Percentiles rank a stretch among this genome's conserved stretches.
Conservation (phyloP, 805 yeast species). For the Jamesozyma piceae region DNA sequence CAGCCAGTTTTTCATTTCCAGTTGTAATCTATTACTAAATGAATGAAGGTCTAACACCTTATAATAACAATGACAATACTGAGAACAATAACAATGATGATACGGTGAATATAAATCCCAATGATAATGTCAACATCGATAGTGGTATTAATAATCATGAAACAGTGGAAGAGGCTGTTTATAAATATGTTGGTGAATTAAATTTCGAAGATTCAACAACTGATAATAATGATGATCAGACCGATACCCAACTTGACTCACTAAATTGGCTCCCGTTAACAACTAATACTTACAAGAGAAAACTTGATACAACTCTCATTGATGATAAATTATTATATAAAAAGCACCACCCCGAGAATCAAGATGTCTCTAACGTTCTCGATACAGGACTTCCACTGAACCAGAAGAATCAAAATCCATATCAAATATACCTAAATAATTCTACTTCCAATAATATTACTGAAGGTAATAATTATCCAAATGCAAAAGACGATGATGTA, state of each 20-base stretch:
- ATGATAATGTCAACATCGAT: slow-evolving; percentile 10
- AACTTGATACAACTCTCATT: neutral
- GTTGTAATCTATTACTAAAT: slow-evolving; percentile 1
- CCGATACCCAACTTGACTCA: slow-evolving; percentile 9
- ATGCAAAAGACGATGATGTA: no score
- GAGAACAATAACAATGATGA: neutral
- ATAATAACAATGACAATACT: slow-evolving; percentile 15
- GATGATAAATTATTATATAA: slow-evolving; percentile 9
- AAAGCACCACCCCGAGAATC: slow-evolving; percentile 20
- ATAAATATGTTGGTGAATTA: slow-evolving; percentile 56
- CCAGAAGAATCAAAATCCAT: no score
- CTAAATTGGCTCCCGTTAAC: slow-evolving; percentile 4
- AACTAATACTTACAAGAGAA: no score
- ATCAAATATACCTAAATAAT: no score
- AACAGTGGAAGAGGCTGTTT: slow-evolving; percentile 69
- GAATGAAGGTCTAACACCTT: no score
- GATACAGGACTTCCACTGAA: no score
- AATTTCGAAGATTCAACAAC: slow-evolving; percentile 34
- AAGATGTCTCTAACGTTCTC: no score
- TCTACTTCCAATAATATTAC: no score
- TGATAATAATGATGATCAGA: neutral
- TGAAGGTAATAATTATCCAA: no score
- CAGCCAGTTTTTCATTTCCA: slow-evolving; percentile 36
- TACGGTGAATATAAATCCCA: slow-evolving; percentile 10
- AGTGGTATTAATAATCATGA: slow-evolving; percentile 12